Evolutionary conservation across 208 protist genomes (phyloP).

Genomic region (Vickermania ingenoplastis): DNA sequence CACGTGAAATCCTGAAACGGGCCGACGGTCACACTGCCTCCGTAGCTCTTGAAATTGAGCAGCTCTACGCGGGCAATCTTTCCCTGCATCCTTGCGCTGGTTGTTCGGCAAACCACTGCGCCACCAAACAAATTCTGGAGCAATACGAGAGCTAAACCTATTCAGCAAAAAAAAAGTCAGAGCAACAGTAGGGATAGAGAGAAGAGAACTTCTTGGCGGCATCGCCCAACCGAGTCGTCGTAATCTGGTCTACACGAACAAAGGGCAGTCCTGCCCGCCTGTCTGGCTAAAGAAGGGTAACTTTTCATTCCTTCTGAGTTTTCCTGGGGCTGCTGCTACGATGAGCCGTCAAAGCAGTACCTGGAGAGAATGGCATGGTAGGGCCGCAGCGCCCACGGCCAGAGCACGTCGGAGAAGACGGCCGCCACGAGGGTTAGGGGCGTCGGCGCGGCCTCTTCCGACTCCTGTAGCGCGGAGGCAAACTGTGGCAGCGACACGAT

Average conservation of each 20-base stretch:
- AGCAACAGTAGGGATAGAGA: too few species aligned
- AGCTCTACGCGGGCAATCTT: constrained; percentile 88
- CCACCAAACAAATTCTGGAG: neutral
- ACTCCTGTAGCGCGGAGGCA: too few species aligned
- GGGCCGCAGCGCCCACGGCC: constrained; percentile 5
- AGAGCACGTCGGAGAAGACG: constrained; percentile 10
- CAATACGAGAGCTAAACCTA: neutral
- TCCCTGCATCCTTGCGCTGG: constrained; percentile 28
- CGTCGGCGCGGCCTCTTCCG: constrained; percentile 7
- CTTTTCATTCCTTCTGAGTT: too few species aligned
- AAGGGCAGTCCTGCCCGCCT: too few species aligned
- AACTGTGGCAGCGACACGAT: too few species aligned
- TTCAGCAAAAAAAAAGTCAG: neutral
- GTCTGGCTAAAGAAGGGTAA: too few species aligned
- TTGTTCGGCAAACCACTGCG: neutral
- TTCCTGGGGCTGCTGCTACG: too few species aligned
- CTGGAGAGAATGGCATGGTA: constrained; percentile 4
- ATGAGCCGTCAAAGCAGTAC: constrained; percentile 9
- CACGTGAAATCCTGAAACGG: constrained; percentile 97
- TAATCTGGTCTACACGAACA: too few species aligned
- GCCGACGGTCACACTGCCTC: constrained; percentile 88
- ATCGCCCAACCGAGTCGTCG: too few species aligned
- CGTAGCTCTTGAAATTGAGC: constrained; percentile 99
- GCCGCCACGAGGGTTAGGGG: neutral
- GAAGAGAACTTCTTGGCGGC: too few species aligned